Base-by-base conservation (phyloP, 768 basidiomycete species). In the Phylloporus rhodoxanthus region DNA sequence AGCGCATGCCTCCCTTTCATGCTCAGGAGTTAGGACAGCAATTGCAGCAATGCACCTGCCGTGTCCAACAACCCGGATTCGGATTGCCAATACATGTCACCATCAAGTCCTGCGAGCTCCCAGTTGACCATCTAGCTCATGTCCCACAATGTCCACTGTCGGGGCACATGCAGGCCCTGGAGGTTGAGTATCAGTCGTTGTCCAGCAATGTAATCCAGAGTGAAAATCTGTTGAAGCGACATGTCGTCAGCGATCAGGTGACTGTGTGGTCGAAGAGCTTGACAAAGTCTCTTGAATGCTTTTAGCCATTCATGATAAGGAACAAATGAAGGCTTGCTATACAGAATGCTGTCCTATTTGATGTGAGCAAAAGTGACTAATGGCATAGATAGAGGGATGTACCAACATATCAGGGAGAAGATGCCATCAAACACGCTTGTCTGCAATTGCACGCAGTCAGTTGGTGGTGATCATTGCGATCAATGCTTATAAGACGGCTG, bases 1-100 rank as follows among this genome's bases (percentile, higher is more conserved):
- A 30, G 57, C 57, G 14, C 75, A 71, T 8, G 84, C 86, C 6
- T 68, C 62, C 11, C 62, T 70, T 39, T 81, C 77, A 46, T 71
- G 66, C 2, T 72, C 57, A 0, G 73, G 67, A 44, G 68, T 52
- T 26, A 78, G 58, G 25, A 53, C 50, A 30, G 45, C 28, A 37
- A 79, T 30, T 42, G 57, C 47, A 1, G 83, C 4, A 38, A 20
- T 36, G 82, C n/a, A n/a, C n/a, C 42, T 8, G 34, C 43, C 9
- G 32, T 34, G 23, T n/a, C 15, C 13, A 32, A 47, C 26, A 15
- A 48, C 21, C 7, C 23, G 10, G 23, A 21, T 7, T 17, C 21
- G 13, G 28, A 28, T 7, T 26, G n/a, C 45, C 45, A 47, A 11
- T 3, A 40, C 14, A 4, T 21, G 41, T 21, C 45, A 8, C 41